These are phyloP conservation scores for Conticribra guillardii DNA, from an alignment of 108 stramenopile genomes.

Conservation along the genomic window DNA sequence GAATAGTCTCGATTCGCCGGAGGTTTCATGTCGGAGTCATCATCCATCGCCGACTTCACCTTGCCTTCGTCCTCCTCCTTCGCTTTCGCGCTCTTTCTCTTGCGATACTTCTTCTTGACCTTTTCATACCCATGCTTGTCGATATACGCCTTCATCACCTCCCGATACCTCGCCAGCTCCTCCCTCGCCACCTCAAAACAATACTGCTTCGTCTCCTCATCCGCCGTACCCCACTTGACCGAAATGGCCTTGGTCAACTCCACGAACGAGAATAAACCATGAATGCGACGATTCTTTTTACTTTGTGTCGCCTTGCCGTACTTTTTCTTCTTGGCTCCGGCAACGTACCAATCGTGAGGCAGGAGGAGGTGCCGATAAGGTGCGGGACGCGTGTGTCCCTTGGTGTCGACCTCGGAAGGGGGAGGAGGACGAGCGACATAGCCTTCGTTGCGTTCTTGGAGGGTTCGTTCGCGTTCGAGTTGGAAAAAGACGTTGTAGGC, in stretches of 20 bases:
- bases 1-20: too few relatives aligned
- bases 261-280: not conserved
- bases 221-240: not conserved
- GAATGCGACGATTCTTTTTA: not conserved
- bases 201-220: not conserved
- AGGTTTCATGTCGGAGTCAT: too few relatives aligned
- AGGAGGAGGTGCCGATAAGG: not conserved
- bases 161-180: not conserved
- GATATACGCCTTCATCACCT: not conserved
- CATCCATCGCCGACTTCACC: too few relatives aligned
- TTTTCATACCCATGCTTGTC: not conserved
- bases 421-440: not conserved
- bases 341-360: not conserved
- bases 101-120: not conserved
- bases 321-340: not conserved
- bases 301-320: not conserved
- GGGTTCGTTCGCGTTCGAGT: not conserved
- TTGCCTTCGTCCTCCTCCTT: too few relatives aligned
- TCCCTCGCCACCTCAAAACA: not conserved
- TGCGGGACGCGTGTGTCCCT: not conserved
- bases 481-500: not conserved
- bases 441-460: not conserved
- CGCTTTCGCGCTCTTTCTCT: too few relatives aligned
- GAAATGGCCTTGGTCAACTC: not conserved
- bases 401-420: not conserved